Evolutionary conservation across 345 rosid genomes (phyloP), one percentile per base, ranked within the genome.

Genomic region (Ailanthus altissimus): DNA sequence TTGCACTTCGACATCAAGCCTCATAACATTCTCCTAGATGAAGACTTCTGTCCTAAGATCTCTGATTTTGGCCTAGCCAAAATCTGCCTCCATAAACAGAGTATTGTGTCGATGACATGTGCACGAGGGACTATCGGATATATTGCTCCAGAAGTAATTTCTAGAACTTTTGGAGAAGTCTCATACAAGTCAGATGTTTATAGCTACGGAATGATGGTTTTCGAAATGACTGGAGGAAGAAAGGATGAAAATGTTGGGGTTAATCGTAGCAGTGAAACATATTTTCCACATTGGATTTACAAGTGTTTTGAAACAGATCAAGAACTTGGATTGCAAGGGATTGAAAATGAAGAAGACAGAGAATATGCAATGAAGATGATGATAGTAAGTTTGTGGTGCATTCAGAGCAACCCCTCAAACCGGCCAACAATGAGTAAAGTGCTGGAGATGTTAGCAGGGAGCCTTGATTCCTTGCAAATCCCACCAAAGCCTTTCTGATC

Each of bases 161-260:
- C 14, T 0, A 26, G 57, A 4, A 65, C 20, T n/a, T 53, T 36
- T 32, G 67, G 46, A 28, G 60, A 51, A 10, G 26, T 51, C 15
- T 67, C 54, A 23, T 1, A 23, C 63, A 71, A 71, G 8, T 54
- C n/a, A 0, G 70, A 42, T 21, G 51, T 5, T 5, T 43, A 43
- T 66, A 66, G 51, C 8, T 66, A 66, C 10, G 70, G 70, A 38
- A 71, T 56, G 62, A 54, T 69, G 73, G 25, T 69, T 2, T 49
- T 69, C 12, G 73, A 69, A 8, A 69, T 50, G 45, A 15, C 42
- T 6, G 51, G 53, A 23, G 40, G 0, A 42, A 42, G 49, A 72
- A 43, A 15, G 0, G 26, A 56, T 20, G 21, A 9, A 4, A 4
- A 12, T n/a, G 21, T 71, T 56, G n/a, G 38, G 1, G 51, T 3